Base-by-base conservation (phyloP, 495 filamentous ascomycete genomes). In the Podospora comata region DNA sequence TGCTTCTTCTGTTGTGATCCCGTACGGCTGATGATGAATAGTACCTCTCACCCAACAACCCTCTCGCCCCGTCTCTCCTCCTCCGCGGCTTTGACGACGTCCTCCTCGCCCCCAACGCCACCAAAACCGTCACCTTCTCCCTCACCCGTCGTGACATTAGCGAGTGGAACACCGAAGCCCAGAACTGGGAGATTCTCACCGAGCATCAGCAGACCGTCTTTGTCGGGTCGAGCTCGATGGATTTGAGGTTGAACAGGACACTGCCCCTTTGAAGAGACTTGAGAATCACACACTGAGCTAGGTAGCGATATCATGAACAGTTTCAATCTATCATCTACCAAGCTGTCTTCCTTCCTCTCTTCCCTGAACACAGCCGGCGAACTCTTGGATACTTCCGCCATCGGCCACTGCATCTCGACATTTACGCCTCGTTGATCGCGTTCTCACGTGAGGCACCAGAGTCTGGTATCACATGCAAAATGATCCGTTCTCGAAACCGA, bases 51-150 rank as follows among this genome's bases (percentile, higher is more conserved):
- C 79, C 26, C n/a, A 89, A 89, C 26, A 84, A 87, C 64, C 65
- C 75, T 5, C 83, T 89, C 5, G 90, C 92, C 20, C 92, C 94
- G 0, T 85, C 87, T 11, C 78, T 82, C 23, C 91, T 92, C 0
- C 83, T 97, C 19, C 85, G 94, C 19, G 90, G 87, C 5, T 97
- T 96, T 67, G 87, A 91, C 73, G 96, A 97, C 76, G 76, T 93
- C 13, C 71, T 78, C 18, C 69, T 93, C n/a, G 75, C 83, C 34
- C 78, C 83, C 0, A 88, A 85, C 0, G 85, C 91, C 74, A 82
- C 77, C 34, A 81, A 76, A 71, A 82, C 72, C 6, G 90, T 97
- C 4, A 78, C 79, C 2, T 87, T 97, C 76, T 81, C 86, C 2
- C 74, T 97, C 48, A 93, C 87, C 23, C 85, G 93, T 64, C 89